Evolutionary conservation across 1,139 yeast genomes (phyloP).

Genomic region (Yamadazyma pseudoaaseri): DNA sequence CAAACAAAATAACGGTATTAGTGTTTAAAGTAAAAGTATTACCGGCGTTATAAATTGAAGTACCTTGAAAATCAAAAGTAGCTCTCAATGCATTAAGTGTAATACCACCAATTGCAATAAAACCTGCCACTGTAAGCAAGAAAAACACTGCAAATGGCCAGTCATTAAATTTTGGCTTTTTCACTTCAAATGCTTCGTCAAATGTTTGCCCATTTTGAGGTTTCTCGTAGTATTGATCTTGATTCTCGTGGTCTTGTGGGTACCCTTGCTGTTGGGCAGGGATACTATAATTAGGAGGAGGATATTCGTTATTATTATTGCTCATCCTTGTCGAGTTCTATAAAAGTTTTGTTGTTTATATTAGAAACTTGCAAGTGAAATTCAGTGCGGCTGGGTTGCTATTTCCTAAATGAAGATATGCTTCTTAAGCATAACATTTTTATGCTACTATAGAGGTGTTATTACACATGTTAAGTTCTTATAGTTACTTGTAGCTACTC

Average conservation of each 20-base stretch:
- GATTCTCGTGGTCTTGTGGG: conserved; percentile 19
- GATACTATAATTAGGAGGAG: conserved; percentile 10
- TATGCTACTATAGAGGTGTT: no score
- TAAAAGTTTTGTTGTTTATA: not conserved
- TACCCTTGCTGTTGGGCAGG: conserved; percentile 11
- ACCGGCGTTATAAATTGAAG: conserved; percentile 57
- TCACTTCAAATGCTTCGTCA: conserved; percentile 65
- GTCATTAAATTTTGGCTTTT: conserved; percentile 70
- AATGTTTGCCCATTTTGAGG: conserved; percentile 43
- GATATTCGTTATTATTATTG: conserved; percentile 11
- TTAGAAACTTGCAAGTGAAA: conserved; percentile 5
- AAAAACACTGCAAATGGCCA: conserved; percentile 70
- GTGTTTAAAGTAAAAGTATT: conserved; percentile 65
- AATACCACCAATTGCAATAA: conserved; percentile 68
- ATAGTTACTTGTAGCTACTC: no score
- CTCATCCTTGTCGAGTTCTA: conserved; percentile 8
- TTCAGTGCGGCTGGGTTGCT: conserved; percentile 14
- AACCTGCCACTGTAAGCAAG: conserved; percentile 61
- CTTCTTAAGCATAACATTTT: no score
- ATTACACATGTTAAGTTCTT: no score
- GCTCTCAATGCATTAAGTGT: conserved; percentile 62
- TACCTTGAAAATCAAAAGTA: conserved; percentile 58
- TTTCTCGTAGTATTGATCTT: conserved; percentile 25
- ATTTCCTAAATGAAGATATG: no score
- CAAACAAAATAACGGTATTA: conserved; percentile 69